These are phyloP conservation scores for Candida sonorensis DNA, from an alignment of 805 yeast species.

Conservation along the genomic window DNA sequence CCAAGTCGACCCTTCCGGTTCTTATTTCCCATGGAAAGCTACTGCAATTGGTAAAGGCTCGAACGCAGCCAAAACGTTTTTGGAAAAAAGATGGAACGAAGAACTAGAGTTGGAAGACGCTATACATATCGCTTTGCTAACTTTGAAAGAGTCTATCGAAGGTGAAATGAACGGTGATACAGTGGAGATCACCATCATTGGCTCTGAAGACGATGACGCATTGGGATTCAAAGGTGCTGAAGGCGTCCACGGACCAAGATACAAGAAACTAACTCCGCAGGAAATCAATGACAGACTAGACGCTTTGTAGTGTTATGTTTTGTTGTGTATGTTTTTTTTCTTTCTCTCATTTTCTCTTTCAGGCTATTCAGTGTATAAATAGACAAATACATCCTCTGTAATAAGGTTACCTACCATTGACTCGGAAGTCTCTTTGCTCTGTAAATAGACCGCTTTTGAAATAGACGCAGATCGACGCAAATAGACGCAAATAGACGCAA, in stretches of 20 bases:
- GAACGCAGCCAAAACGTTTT: constrained; percentile 90
- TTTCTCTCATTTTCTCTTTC: background rate
- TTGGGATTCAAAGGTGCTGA: constrained; percentile 83
- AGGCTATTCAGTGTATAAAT: no score
- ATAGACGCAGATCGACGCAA: no score
- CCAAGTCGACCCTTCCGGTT: constrained; percentile 97
- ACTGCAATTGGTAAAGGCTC: constrained; percentile 98
- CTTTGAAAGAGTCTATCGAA: constrained; percentile 93
- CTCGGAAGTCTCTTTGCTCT: no score
- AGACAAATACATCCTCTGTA: no score
- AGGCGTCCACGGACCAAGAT: constrained; percentile 80
- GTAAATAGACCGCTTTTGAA: background rate
- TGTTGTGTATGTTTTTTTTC: no score
- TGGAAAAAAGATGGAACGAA: constrained; percentile 98
- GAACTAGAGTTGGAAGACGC: constrained; percentile 97
- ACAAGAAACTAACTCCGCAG: constrained; percentile 74
- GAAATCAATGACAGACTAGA: constrained; percentile 95
- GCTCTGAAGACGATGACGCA: constrained; percentile 72
- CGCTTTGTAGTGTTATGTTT: constrained; percentile 47
- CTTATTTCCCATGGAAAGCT: constrained; percentile 99
- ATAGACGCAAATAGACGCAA: no score
- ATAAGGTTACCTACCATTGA: no score
- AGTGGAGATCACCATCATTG: constrained; percentile 84
- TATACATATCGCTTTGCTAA: constrained; percentile 88
- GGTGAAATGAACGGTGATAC: constrained; percentile 98